These are phyloP conservation scores for Phytopythium ostracodes DNA, from an alignment of 352 stramenopile genomes.

Conservation along the genomic window DNA sequence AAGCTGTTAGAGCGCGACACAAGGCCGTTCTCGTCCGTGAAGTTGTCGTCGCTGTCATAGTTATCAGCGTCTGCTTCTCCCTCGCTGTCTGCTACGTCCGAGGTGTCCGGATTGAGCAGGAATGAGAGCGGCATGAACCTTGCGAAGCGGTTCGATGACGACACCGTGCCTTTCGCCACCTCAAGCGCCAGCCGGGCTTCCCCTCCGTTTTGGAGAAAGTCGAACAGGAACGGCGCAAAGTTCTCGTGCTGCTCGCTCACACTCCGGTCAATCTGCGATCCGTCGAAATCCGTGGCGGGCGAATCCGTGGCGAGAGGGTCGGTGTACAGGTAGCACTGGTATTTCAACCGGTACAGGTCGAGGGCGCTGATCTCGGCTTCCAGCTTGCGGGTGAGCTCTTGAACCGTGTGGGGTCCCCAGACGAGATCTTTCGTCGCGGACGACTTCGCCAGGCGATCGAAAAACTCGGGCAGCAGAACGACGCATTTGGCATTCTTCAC, in stretches of 20 bases:
- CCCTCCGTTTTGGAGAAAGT: conserved; percentile 64
- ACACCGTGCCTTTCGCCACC: conserved; percentile 73
- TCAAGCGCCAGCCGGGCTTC: conserved; percentile 62
- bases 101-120: conserved; percentile 68
- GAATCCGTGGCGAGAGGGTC: conserved; percentile 67
- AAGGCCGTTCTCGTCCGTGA: conserved; percentile 57
- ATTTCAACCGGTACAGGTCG: conserved; percentile 76
- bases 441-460: conserved; percentile 74
- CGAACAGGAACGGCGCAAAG: conserved; percentile 66
- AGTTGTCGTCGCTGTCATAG: conserved; percentile 76
- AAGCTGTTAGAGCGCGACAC: conserved; percentile 36
- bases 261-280: conserved; percentile 16
- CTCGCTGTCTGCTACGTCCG: conserved; percentile 62
- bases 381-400: conserved; percentile 73
- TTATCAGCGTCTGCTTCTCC: conserved; percentile 43
- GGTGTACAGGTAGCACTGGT: conserved; percentile 79
- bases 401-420: conserved; percentile 63
- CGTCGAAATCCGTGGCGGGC: conserved; percentile 42
- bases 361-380: conserved; percentile 67
- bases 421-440: conserved; percentile 79
- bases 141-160: conserved; percentile 75
- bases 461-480: conserved; percentile 84
- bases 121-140: conserved; percentile 79
- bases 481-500: conserved; percentile 76
- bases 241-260: conserved; percentile 35